Base-by-base conservation (phyloP, 2,329 filamentous ascomycete genomes). In the Tympanopsis confertula region DNA sequence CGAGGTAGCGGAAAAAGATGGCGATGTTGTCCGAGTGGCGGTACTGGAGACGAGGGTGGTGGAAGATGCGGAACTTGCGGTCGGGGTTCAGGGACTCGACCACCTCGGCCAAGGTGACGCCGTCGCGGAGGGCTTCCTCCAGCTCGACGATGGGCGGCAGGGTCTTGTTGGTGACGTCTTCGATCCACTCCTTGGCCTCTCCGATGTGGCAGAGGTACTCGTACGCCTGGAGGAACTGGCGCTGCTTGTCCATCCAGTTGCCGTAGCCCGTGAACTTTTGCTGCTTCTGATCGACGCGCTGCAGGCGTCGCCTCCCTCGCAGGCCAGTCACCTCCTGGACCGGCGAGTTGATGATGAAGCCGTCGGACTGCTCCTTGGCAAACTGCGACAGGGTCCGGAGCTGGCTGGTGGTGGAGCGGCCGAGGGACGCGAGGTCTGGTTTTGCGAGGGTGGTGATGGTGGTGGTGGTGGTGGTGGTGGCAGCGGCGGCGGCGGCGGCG, bases 181-280 rank as follows among this genome's bases (percentile, higher is more conserved):
- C 91, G 46, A 98, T 94, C 91, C 91, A 98, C 59, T 96, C 89
- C 56, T 96, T 96, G 17, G 91, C 91, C 65, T 98, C 91, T 56
- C 91, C 91, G 46, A 98, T 96, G 54, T 98, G 91, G 55, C 91
- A 98, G 28, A 98, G 80, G 55, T 98, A 98, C 57, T 98, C 91
- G 54, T 98, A 98, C 4, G 91, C 91, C 58, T 94, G 86, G 38
- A 98, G 64, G 51, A 95, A 96, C 56, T 96, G 89, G 19, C 91
- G 77, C 55, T 98, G 89, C 55, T 94, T 91, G 57, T 98, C 91
- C 89, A 98, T 98, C 91, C 91, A 98, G 55, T 89, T 94, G 36
- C 84, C 75, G 15, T 80, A 80, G 44, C 85, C 77, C 81, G 87
- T n/a, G 7, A n/a, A 65, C 4, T 51, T 50, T 10, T 57, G 56